Base-by-base conservation (phyloP, 225 moss, liverwort and hornwort species). In the Sphagnum contortum region DNA sequence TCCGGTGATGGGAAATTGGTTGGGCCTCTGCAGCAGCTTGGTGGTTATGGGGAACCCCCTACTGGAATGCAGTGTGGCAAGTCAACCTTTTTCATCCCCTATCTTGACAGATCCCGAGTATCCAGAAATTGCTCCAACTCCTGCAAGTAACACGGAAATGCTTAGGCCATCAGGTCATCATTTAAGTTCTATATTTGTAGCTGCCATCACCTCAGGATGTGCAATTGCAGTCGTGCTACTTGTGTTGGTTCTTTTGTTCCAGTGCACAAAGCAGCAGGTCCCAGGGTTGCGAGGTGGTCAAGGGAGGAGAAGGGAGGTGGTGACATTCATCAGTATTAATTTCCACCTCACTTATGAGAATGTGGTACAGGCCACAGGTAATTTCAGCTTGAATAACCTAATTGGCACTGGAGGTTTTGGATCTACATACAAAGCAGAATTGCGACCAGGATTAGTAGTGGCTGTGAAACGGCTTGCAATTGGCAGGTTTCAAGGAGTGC, bases 341-440 rank as follows among this genome's bases (percentile, higher is more conserved):
- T 81, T 70, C 57, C 82, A 84, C 52, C 79, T 95, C 59, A 89
- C 94, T 0, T 95, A 89, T 72, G 94, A 95, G 55, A 84, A 75
- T 62, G 70, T 95, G 14, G 86, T 95, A 10, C 83, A 79, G 62
- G 89, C 91, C 44, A 95, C 94, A 5, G 79, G 83, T 13, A 92
- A 92, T 68, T 95, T 95, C 67, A 76, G 91, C 72, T 81, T 95
- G 68, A 86, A 86, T 69, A 92, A 95, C 58, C 67, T 92, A 54
- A 95, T 95, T 59, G 94, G 94, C 29, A 88, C 83, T 12, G 94
- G 94, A 48, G 94, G 94, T 9, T 95, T 95, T 68, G 94, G 94
- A 66, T 85, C 94, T 49, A 95, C 94, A 3, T 95, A 95, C 60
- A 95, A 90, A 77, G 94, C 94, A n/a, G 94, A 92, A 72, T 73